Percentiles rank a stretch among this genome's conserved stretches.
Evolutionary conservation across 805 yeast species (phyloP).

Genomic region (Candida montana): DNA sequence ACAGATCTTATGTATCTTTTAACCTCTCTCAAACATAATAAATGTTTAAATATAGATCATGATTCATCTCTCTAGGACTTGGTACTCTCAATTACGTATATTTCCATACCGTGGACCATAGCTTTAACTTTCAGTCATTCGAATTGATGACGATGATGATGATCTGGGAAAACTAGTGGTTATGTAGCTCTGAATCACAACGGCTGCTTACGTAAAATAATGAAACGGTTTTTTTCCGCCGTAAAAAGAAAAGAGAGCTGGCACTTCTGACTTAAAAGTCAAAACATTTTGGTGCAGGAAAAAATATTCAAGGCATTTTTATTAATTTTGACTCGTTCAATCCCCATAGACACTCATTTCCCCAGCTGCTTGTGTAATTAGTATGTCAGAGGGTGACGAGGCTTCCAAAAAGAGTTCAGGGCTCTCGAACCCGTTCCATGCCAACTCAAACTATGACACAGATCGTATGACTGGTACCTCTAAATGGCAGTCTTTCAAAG

Average conservation of each 20-base stretch:
- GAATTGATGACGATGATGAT: too few species aligned
- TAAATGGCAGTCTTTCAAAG: constrained; percentile 29
- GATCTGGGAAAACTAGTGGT: too few species aligned
- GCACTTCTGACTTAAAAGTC: too few species aligned
- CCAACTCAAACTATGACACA: neutral
- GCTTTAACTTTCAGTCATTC: too few species aligned
- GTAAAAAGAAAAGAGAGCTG: neutral
- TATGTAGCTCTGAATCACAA: too few species aligned
- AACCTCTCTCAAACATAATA: too few species aligned
- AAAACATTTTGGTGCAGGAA: neutral
- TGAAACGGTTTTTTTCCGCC: too few species aligned
- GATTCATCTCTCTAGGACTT: too few species aligned
- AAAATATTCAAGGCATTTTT: neutral
- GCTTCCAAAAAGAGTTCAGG: neutral
- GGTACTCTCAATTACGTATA: too few species aligned
- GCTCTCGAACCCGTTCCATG: neutral
- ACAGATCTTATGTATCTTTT: too few species aligned
- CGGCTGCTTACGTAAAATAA: neutral
- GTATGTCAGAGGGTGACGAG: neutral
- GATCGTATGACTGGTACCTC: neutral
- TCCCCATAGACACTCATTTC: neutral
- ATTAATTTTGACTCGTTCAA: neutral
- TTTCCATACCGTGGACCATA: too few species aligned
- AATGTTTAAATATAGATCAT: too few species aligned
- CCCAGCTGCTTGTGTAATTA: neutral